phyloP scores from a whole-genome alignment of 352 stramenopile species.

The Blastocystis sp. region DNA sequence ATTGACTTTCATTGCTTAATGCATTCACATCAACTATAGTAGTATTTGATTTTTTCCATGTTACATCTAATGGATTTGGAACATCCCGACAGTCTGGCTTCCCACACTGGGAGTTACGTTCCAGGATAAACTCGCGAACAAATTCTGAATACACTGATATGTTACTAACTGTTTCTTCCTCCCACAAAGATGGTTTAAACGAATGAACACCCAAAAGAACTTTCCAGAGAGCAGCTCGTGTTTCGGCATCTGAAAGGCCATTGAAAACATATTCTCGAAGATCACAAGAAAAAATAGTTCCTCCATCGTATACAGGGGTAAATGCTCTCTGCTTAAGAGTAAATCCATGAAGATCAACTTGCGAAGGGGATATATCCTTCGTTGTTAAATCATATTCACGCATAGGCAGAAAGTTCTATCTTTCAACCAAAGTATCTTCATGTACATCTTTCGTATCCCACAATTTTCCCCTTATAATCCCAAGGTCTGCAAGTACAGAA shows the following conservation, averaged over 20 bases:
- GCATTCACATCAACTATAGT: background rate
- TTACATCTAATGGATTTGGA: conserved; percentile 49
- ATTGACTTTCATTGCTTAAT: conserved; percentile 41
- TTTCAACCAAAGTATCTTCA: background rate
- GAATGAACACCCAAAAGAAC: conserved; percentile 45
- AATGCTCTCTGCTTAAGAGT: background rate
- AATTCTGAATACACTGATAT: conserved; percentile 50
- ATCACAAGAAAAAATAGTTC: conserved; percentile 33
- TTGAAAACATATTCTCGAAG: conserved; percentile 65
- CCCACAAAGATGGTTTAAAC: conserved; percentile 27
- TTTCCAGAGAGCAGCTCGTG: conserved; percentile 60
- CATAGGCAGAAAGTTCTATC: conserved; percentile 52
- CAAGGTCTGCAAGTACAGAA: conserved; percentile 3
- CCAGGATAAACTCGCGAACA: conserved; percentile 62
- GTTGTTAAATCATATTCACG: conserved; percentile 3
- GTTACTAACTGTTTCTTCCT: background rate
- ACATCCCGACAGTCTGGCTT: background rate
- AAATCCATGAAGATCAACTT: background rate
- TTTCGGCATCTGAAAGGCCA: conserved; percentile 46
- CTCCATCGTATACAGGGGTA: background rate
- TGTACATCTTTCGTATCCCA: conserved; percentile 24
- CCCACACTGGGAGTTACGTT: conserved; percentile 4
- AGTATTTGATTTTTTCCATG: background rate
- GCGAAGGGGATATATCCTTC: background rate
- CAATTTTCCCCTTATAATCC: background rate